A percentile compares a stretch with the other conserved stretches of the same genome.
These are phyloP conservation scores for Silene noctiflora DNA, from an alignment of 179 eudicot genomes.

Conservation along the genomic window DNA sequence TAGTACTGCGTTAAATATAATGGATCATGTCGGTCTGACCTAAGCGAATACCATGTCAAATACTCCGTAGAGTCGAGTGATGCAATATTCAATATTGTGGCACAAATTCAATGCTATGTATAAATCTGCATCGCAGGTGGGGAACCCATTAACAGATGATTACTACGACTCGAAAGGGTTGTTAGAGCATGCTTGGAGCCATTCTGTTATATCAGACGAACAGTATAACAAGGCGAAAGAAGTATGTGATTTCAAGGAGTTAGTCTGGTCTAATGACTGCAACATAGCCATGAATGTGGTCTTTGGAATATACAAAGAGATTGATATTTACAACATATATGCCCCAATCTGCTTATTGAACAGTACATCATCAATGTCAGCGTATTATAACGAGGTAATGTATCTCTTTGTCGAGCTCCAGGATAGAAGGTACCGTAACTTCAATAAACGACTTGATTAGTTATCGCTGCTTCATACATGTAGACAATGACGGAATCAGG, in stretches of 20 bases:
- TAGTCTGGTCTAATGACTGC: slow-evolving; percentile 43
- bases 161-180: slow-evolving; percentile 55
- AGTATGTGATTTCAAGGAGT: slow-evolving; percentile 46
- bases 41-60: too few relatives aligned
- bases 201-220: slow-evolving; percentile 53
- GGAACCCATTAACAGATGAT: slow-evolving; percentile 64
- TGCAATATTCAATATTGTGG: neutral
- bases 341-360: slow-evolving; percentile 54
- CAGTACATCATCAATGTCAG: slow-evolving; percentile 21
- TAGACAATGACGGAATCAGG: too few relatives aligned
- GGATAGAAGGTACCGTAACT: too few relatives aligned
- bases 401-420: too few relatives aligned
- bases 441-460: too few relatives aligned
- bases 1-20: too few relatives aligned
- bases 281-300: slow-evolving; percentile 37
- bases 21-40: too few relatives aligned
- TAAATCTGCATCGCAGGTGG: slow-evolving; percentile 40
- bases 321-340: slow-evolving; percentile 63
- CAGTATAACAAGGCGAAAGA: slow-evolving; percentile 35
- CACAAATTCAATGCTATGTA: neutral
- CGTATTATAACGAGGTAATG: slow-evolving; percentile 23
- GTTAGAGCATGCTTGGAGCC: slow-evolving; percentile 73
- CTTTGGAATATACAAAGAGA: slow-evolving; percentile 42
- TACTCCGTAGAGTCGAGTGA: neutral
- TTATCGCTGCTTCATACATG: too few relatives aligned